Evolutionary conservation across 441 rosid species (phyloP).

Genomic region (Syzygium malaccense): DNA sequence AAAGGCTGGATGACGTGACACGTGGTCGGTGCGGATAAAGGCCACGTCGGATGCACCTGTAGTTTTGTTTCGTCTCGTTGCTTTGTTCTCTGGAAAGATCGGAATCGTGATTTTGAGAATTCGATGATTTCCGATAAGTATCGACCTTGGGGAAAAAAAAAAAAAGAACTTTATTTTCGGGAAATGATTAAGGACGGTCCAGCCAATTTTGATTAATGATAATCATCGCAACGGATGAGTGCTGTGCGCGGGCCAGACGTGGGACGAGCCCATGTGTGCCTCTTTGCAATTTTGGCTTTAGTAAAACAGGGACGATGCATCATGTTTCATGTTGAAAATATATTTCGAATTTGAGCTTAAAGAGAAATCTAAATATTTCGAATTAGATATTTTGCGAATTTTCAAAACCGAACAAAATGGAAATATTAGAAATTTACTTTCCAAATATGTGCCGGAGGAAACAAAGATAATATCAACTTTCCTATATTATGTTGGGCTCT

Average conservation of each 20-base stretch:
- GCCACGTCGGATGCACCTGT: not conserved
- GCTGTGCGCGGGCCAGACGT: not conserved
- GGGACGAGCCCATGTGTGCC: not conserved
- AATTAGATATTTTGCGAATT: too few relatives aligned
- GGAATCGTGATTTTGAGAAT: not conserved
- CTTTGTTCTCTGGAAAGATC: not conserved
- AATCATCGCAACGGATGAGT: not conserved
- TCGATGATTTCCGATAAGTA: not conserved
- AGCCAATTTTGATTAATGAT: not conserved
- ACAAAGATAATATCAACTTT: too few relatives aligned
- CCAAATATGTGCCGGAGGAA: too few relatives aligned
- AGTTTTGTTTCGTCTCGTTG: not conserved
- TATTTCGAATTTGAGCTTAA: too few relatives aligned
- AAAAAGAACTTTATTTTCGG: not conserved
- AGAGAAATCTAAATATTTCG: too few relatives aligned
- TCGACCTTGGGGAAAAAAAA: not conserved
- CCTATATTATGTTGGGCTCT: too few relatives aligned
- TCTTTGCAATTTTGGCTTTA: not conserved
- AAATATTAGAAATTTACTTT: too few relatives aligned
- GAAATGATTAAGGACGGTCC: not conserved
- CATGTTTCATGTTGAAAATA: too few relatives aligned
- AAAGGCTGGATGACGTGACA: not conserved
- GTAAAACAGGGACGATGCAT: not conserved
- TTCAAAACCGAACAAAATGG: too few relatives aligned
- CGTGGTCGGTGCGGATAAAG: not conserved